Conservation (phyloP, 805 yeast genomes). For the Naumovozyma castellii region DNA sequence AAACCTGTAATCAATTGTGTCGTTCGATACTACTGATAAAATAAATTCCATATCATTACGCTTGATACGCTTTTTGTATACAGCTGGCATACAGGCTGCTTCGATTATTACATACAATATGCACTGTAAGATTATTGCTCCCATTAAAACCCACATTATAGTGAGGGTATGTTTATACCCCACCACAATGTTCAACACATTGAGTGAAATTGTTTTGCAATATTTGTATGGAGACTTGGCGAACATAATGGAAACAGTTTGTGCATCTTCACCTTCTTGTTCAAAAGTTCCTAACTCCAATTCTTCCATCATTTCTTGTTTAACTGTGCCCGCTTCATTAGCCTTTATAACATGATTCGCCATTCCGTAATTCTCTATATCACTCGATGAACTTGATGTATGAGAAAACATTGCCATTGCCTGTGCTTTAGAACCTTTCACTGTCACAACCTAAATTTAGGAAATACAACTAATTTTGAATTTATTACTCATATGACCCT, state of each 20-base stretch:
- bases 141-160: neutral
- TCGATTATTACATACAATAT: neutral
- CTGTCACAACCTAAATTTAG: too few relatives aligned
- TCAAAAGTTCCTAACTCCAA: too few relatives aligned
- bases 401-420: too few relatives aligned
- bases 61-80: neutral
- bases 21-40: neutral
- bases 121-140: neutral
- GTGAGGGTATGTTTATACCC: neutral
- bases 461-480: too few relatives aligned
- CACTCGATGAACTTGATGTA: too few relatives aligned
- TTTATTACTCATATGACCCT: too few relatives aligned
- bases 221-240: neutral
- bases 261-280: neutral
- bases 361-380: too few relatives aligned
- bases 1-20: neutral
- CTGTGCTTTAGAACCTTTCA: too few relatives aligned
- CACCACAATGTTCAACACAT: neutral
- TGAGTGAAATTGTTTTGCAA: neutral
- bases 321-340: neutral
- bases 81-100: neutral
- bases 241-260: neutral
- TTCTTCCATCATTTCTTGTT: conserved; percentile 1
- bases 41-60: neutral
- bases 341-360: neutral